A percentile compares a stretch with the other conserved stretches of the same genome.
These are phyloP conservation scores for Suhomyces faveliae DNA, from an alignment of 805 yeast genomes.

Conservation along the genomic window DNA sequence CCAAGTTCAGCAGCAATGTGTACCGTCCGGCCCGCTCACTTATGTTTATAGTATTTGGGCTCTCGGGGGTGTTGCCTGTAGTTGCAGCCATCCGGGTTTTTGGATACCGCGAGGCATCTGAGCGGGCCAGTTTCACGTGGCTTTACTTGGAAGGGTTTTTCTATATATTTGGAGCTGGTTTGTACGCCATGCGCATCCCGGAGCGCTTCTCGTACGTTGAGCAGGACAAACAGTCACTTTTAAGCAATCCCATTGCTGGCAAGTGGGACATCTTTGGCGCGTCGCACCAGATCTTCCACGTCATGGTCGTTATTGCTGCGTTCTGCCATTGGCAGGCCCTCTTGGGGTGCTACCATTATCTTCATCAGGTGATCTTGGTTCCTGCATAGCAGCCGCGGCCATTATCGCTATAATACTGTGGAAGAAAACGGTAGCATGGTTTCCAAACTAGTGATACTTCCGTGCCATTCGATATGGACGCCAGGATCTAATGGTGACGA, in stretches of 20 bases:
- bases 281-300: conserved; percentile 83
- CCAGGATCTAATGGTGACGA: conserved; percentile 43
- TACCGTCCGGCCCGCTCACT: conserved; percentile 78
- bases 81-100: conserved; percentile 46
- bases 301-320: conserved; percentile 75
- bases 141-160: conserved; percentile 67
- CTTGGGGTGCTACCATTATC: conserved; percentile 51
- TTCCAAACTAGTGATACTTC: conserved; percentile 30
- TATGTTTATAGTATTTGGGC: conserved; percentile 78
- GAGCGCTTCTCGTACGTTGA: conserved; percentile 50
- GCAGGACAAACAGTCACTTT: conserved; percentile 14
- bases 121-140: conserved; percentile 59
- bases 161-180: conserved; percentile 74
- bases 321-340: conserved; percentile 69
- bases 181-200: conserved; percentile 79
- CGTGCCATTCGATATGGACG: conserved; percentile 64
- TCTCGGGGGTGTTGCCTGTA: conserved; percentile 74
- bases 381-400: not conserved
- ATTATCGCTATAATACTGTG: not conserved
- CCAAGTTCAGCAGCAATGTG: conserved; percentile 62
- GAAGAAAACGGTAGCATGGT: not conserved
- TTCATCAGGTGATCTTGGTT: conserved; percentile 33
- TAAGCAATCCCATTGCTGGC: conserved; percentile 19
- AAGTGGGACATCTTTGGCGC: conserved; percentile 68
- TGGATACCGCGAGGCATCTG: conserved; percentile 50